Percentiles rank a stretch among this genome's conserved stretches.
These are phyloP conservation scores for Epichloe sp. DNA, from an alignment of 2,329 filamentous ascomycete genomes.

Conservation along the genomic window DNA sequence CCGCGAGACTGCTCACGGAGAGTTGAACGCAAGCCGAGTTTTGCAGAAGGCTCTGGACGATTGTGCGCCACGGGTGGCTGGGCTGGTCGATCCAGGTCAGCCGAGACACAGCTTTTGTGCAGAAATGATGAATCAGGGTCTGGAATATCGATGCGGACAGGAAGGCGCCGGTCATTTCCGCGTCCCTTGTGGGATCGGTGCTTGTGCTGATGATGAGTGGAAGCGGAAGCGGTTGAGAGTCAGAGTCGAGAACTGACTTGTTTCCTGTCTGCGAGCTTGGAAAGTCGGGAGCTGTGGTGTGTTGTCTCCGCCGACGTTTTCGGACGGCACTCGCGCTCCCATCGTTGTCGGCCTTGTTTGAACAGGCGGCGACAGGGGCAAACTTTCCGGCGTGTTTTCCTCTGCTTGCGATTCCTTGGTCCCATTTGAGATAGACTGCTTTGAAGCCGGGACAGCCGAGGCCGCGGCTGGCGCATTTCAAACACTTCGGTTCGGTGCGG, in stretches of 20 bases:
- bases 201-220: neutral
- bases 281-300: neutral
- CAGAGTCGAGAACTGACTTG: neutral
- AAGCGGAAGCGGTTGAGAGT: neutral
- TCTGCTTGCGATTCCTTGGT: conserved; percentile 12
- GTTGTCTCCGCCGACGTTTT: neutral
- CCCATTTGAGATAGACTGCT: conserved; percentile 9
- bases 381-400: conserved; percentile 9
- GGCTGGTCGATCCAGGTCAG: conserved; percentile 12
- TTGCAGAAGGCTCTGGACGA: conserved; percentile 5
- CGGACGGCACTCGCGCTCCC: neutral
- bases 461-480: conserved; percentile 10
- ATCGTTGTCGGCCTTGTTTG: neutral
- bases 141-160: conserved; percentile 6
- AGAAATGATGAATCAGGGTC: conserved; percentile 10
- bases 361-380: conserved; percentile 1
- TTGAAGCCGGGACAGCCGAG: conserved; percentile 10
- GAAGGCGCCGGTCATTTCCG: neutral
- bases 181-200: neutral
- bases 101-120: conserved; percentile 8
- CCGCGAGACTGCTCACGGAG: conserved; percentile 5
- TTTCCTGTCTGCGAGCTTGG: neutral
- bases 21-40: conserved; percentile 9
- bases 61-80: conserved; percentile 9
- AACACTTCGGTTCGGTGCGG: conserved; percentile 9